phyloP scores from a whole-genome alignment of 352 stramenopile genomes.

The Globisporangium iwayamae region DNA sequence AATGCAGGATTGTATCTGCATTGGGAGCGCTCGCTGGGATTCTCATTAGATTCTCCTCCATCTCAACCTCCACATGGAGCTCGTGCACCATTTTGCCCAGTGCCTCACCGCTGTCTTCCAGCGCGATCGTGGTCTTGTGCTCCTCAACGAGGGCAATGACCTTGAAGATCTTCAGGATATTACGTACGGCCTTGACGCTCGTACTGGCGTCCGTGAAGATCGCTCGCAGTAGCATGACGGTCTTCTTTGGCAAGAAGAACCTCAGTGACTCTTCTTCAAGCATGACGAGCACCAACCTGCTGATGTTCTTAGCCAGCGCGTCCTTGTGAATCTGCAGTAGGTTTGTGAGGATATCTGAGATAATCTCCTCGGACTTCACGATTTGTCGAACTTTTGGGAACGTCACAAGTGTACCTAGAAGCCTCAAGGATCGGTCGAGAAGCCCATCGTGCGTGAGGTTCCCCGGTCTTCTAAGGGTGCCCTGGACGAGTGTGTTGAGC shows the following conservation, averaged over 20 bases:
- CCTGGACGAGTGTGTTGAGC: constrained; percentile 47
- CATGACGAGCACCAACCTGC: constrained; percentile 50
- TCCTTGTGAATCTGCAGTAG: constrained; percentile 58
- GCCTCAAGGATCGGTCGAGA: constrained; percentile 53
- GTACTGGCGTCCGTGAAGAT: constrained; percentile 46
- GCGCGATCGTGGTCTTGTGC: constrained; percentile 66
- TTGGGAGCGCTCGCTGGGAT: constrained; percentile 31
- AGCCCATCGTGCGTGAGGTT: constrained; percentile 45
- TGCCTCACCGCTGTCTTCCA: constrained; percentile 66
- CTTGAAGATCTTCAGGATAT: constrained; percentile 57
- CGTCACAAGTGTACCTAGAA: constrained; percentile 57
- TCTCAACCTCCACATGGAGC: constrained; percentile 23
- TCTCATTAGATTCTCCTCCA: constrained; percentile 20
- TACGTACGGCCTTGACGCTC: constrained; percentile 54
- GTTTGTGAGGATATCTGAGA: constrained; percentile 60
- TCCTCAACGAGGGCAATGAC: constrained; percentile 62
- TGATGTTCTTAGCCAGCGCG: constrained; percentile 58
- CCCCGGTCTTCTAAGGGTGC: constrained; percentile 32
- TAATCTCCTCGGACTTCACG: constrained; percentile 67
- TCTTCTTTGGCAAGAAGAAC: constrained; percentile 82
- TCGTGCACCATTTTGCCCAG: constrained; percentile 48
- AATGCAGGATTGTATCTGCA: constrained; percentile 32
- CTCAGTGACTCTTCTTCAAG: constrained; percentile 73
- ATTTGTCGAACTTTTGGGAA: constrained; percentile 53
- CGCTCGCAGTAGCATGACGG: constrained; percentile 50